A percentile compares a stretch with the other conserved stretches of the same genome.
Conservation (phyloP, 202 grass and related monocot species). For the Panicum hallii region DNA sequence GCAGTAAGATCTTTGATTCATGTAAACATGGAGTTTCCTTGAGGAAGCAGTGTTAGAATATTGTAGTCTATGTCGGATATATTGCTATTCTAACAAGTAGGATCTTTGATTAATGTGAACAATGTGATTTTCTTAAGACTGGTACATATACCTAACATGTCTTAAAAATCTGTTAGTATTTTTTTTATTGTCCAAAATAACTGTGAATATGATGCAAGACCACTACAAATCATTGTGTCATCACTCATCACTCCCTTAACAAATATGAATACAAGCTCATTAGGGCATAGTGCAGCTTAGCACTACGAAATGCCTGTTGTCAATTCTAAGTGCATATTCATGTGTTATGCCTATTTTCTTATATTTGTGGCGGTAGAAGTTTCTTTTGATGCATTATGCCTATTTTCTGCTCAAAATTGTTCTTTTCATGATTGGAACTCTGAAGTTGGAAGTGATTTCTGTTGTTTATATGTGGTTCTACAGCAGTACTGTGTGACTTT, state of each 20-base stretch:
- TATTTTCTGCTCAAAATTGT: conserved; percentile 37
- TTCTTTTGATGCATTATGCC: not conserved
- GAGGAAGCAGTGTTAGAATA: not conserved
- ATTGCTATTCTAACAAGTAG: not conserved
- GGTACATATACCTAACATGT: too few species aligned
- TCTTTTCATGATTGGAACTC: conserved; percentile 2
- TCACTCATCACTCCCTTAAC: not conserved
- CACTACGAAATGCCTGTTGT: not conserved
- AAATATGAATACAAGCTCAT: conserved; percentile 10
- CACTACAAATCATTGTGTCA: conserved; percentile 25
- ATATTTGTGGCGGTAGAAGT: not conserved
- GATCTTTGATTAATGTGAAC: conserved; percentile 5
- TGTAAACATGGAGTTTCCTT: not conserved
- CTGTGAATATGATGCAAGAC: not conserved
- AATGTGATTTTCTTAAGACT: too few species aligned
- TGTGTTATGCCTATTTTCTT: not conserved
- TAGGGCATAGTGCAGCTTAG: not conserved
- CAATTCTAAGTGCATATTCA: not conserved
- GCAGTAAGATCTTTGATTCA: not conserved
- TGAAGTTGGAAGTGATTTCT: conserved; percentile 31
- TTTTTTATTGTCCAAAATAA: conserved; percentile 10
- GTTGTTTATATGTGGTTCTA: conserved; percentile 39
- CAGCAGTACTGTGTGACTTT: conserved; percentile 30
- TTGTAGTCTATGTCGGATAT: too few species aligned
- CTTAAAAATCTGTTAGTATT: not conserved